Base-by-base conservation (phyloP, 2,329 filamentous ascomycete species). In the Ceratocystis papillata region DNA sequence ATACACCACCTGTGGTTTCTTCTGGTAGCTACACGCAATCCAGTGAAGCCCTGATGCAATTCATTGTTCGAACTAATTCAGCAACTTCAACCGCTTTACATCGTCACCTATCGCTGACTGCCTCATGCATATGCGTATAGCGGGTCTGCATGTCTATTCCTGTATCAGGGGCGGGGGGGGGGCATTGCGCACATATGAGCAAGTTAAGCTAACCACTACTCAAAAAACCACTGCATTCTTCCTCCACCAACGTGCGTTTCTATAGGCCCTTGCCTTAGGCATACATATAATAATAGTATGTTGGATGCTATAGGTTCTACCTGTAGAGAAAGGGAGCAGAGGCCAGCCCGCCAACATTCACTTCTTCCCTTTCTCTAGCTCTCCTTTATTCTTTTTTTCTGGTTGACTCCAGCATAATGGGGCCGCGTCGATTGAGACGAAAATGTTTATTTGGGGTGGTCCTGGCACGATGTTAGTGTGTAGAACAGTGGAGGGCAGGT, bases 181-280 rank as follows among this genome's bases (percentile, higher is more conserved):
- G 33, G 37, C 37, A 1, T 22, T 55, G 45, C 45, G 46, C 53
- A 37, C 62, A 64, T 65, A 65, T 65, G 63, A 65, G 63, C 63
- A 65, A 65, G 50, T 65, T 65, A 41, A 45, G 37, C 5, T 5
- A 48, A 20, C 45, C 45, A 17, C 45, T 20, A n/a, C 45, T 33
- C 15, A 22, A 17, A 20, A 17, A 48, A 20, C 22, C n/a, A 5
- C n/a, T 25, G n/a, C 46, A n/a, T 22, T 50, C 46, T 8, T 48
- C 46, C 46, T 22, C 46, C 46, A 50, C 46, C 37, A 37, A 37
- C 37, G 10, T 12, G 37, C 37, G 37, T 37, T 37, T 12, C 37
- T 12, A 37, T 10, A 37, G 37, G 37, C 37, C 37, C 37, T 37
- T 37, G 37, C 10, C 37, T 3, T 37, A 12, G 37, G 3, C 37